Percentiles rank a stretch among this genome's conserved stretches.
phyloP scores from a whole-genome alignment of 768 basidiomycete genomes.

The Mycena belliarum region DNA sequence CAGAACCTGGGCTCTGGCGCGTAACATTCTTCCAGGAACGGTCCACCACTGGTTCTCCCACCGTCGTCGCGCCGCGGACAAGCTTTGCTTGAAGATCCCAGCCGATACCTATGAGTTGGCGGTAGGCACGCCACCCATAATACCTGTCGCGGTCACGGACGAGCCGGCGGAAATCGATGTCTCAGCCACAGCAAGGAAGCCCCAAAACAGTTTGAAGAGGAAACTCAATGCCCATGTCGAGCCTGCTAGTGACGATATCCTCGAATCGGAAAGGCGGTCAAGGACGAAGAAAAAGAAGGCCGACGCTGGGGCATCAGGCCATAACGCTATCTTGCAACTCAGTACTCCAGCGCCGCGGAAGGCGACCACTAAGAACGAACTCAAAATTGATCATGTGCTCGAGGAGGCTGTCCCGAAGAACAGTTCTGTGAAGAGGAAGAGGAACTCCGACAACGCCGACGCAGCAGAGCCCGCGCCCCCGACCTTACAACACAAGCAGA shows the following conservation, averaged over 20 bases:
- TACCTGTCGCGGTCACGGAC: constrained; percentile 1
- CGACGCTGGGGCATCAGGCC: neutral
- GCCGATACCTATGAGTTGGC: constrained; percentile 38
- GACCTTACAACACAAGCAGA: neutral
- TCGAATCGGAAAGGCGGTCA: neutral
- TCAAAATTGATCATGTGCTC: neutral
- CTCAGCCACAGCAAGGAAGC: neutral
- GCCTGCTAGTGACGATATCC: neutral
- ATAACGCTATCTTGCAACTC: neutral
- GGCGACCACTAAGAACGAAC: neutral
- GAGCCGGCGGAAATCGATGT: constrained; percentile 1
- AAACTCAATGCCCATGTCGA: neutral
- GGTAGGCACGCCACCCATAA: constrained; percentile 35
- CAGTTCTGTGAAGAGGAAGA: neutral
- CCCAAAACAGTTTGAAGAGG: neutral
- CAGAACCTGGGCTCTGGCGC: constrained; percentile 40
- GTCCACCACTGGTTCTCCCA: constrained; percentile 43
- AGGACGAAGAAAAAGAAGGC: constrained; percentile 4
- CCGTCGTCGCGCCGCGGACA: constrained; percentile 32
- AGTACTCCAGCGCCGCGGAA: neutral
- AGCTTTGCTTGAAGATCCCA: constrained; percentile 29
- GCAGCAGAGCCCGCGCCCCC: neutral
- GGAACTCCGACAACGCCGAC: neutral
- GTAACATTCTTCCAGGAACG: constrained; percentile 33
- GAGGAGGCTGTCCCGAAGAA: neutral